A percentile compares a stretch with the other conserved stretches of the same genome.
These are phyloP conservation scores for Blumeriella jaapii DNA, from an alignment of 2,329 filamentous ascomycete species.

Conservation along the genomic window DNA sequence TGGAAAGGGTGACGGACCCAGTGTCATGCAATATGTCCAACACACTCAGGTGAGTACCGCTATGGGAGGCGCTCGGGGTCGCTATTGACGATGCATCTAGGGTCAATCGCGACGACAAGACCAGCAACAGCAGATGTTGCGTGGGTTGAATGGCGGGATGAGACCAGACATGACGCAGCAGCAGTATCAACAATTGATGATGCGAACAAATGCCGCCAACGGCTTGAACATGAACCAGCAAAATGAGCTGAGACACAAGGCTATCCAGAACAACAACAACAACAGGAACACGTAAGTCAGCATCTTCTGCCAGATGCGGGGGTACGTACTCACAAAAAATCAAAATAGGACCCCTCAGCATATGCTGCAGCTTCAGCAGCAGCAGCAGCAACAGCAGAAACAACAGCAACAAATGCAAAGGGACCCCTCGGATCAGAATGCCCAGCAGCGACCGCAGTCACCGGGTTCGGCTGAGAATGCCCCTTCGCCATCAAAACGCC, in stretches of 20 bases:
- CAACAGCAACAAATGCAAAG: constrained; percentile 78
- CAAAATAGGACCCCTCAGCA: constrained; percentile 40
- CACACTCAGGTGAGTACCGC: constrained; percentile 63
- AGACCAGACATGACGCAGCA: constrained; percentile 40
- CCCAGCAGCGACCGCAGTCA: constrained; percentile 62
- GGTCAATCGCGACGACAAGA: constrained; percentile 65
- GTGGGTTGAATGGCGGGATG: no score
- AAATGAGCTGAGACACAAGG: constrained; percentile 56
- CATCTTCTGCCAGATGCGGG: no score
- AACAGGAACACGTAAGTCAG: constrained; percentile 56
- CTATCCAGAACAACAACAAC: constrained; percentile 75
- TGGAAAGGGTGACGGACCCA: constrained; percentile 48
- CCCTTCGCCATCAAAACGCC: constrained; percentile 84
- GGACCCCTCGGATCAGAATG: constrained; percentile 76
- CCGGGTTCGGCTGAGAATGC: constrained; percentile 77
- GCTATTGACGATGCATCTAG: constrained; percentile 29
- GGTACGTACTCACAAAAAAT: not conserved
- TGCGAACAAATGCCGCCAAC: constrained; percentile 50
- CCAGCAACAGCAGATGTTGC: constrained; percentile 65
- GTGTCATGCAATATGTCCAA: constrained; percentile 63
- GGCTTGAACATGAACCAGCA: constrained; percentile 47
- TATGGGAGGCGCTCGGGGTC: constrained; percentile 4
- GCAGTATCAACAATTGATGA: constrained; percentile 48
- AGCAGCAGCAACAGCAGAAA: constrained; percentile 60
- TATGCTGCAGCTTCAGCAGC: constrained; percentile 57